These are phyloP conservation scores for Tritrichomonas musculus DNA, from an alignment of 208 protist genomes.

Conservation along the genomic window DNA sequence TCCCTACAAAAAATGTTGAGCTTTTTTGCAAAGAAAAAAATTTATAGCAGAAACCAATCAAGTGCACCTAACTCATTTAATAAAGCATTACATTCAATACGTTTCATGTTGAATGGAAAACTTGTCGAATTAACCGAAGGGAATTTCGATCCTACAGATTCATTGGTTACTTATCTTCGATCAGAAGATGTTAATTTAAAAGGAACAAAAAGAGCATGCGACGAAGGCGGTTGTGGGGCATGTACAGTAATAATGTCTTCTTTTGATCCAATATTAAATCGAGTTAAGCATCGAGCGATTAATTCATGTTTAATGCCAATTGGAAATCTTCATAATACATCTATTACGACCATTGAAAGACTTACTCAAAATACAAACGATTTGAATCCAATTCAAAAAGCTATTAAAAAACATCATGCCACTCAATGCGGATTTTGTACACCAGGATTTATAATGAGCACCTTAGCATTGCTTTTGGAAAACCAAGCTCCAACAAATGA, in stretches of 20 bases:
- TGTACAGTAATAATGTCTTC: constrained; percentile 35
- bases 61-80: too few species aligned
- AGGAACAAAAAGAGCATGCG: neutral
- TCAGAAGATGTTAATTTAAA: neutral
- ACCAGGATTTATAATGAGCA: constrained; percentile 48
- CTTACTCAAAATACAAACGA: constrained; percentile 29
- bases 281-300: constrained; percentile 36
- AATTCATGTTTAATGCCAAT: constrained; percentile 46
- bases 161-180: neutral
- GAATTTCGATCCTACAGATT: neutral
- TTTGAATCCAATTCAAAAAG: constrained; percentile 42
- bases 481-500: constrained; percentile 39
- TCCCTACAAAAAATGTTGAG: too few species aligned
- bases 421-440: constrained; percentile 49
- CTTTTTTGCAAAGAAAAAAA: too few species aligned
- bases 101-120: neutral
- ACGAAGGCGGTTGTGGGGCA: constrained; percentile 8
- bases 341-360: constrained; percentile 47
- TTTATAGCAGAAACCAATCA: too few species aligned
- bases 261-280: constrained; percentile 28
- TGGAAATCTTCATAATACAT: constrained; percentile 31
- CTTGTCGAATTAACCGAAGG: neutral
- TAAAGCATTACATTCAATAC: too few species aligned
- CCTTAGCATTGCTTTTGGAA: constrained; percentile 37
- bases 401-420: constrained; percentile 39